Conservation (phyloP, 2,329 filamentous ascomycete genomes). For the Talaromyces atroroseus region DNA sequence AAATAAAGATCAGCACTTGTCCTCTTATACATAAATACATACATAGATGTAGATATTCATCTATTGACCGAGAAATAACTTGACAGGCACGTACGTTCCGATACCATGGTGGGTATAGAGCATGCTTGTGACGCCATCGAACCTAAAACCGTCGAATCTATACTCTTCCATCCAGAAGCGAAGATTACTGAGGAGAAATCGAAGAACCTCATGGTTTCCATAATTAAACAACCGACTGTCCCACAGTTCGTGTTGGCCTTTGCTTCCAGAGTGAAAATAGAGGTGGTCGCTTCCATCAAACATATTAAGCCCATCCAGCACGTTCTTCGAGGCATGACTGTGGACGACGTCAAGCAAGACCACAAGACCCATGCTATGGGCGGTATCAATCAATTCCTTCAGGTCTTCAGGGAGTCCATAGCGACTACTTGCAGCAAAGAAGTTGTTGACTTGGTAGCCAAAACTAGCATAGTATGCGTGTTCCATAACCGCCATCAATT, state of each 20-base stretch:
- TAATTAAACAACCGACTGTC: conserved; percentile 98
- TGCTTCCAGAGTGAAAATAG: conserved; percentile 86
- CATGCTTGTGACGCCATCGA: conserved; percentile 98
- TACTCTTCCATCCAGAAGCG: conserved; percentile 99
- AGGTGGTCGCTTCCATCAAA: conserved; percentile 93
- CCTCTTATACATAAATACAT: too few relatives aligned
- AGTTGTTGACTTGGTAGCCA: conserved; percentile 97
- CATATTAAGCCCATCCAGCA: conserved; percentile 87
- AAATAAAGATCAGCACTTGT: neutral
- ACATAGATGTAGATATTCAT: too few relatives aligned
- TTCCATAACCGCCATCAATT: conserved; percentile 99
- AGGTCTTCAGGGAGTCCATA: conserved; percentile 91
- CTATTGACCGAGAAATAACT: neutral
- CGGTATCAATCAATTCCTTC: conserved; percentile 93
- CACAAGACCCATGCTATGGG: conserved; percentile 82
- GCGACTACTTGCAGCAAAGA: conserved; percentile 94
- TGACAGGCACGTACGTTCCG: conserved; percentile 67
- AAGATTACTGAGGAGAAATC: conserved; percentile 93
- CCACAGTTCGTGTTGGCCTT: conserved; percentile 88
- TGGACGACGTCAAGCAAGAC: conserved; percentile 95
- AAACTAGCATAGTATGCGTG: conserved; percentile 99
- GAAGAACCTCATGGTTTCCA: conserved; percentile 83
- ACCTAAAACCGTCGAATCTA: conserved; percentile 91
- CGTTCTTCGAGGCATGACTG: conserved; percentile 97
- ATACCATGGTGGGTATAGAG: conserved; percentile 94